phyloP scores from a whole-genome alignment of 352 stramenopile species.

The Globisporangium recalcitrans region DNA sequence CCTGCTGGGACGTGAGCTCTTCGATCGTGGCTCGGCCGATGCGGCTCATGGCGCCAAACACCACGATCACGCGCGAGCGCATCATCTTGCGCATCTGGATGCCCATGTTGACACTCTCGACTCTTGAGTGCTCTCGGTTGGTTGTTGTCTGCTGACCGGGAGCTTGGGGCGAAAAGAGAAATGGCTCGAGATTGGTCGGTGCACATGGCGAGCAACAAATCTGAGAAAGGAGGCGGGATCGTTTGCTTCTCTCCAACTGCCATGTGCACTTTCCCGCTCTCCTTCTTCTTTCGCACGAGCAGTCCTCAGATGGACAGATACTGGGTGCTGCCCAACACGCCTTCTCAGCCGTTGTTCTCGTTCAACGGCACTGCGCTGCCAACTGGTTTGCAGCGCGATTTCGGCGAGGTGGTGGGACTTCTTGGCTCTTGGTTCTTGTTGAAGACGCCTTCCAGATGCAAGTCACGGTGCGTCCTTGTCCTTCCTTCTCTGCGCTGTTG shows the following conservation, averaged over 20 bases:
- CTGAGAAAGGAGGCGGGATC: neutral
- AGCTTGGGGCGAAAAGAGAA: neutral
- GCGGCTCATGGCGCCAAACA: constrained; percentile 70
- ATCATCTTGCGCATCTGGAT: constrained; percentile 59
- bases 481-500: neutral
- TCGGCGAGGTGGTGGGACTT: too few species aligned
- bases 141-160: neutral
- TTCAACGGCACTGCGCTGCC: too few species aligned
- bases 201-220: neutral
- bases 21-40: constrained; percentile 56
- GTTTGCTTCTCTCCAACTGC: constrained; percentile 11
- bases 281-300: neutral
- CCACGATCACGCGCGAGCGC: constrained; percentile 54
- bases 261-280: constrained; percentile 4
- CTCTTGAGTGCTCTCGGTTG: neutral
- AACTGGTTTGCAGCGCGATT: too few species aligned
- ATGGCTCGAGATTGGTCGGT: neutral
- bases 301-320: too few species aligned
- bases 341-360: too few species aligned
- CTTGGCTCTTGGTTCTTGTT: too few species aligned
- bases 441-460: constrained; percentile 86
- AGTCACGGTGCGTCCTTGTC: constrained; percentile 46
- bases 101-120: constrained; percentile 30
- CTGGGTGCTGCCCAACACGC: neutral
- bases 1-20: constrained; percentile 30